These are phyloP conservation scores for Apophysomyces elegans DNA, from an alignment of 371 early-diverging fungal genomes.

Conservation along the genomic window DNA sequence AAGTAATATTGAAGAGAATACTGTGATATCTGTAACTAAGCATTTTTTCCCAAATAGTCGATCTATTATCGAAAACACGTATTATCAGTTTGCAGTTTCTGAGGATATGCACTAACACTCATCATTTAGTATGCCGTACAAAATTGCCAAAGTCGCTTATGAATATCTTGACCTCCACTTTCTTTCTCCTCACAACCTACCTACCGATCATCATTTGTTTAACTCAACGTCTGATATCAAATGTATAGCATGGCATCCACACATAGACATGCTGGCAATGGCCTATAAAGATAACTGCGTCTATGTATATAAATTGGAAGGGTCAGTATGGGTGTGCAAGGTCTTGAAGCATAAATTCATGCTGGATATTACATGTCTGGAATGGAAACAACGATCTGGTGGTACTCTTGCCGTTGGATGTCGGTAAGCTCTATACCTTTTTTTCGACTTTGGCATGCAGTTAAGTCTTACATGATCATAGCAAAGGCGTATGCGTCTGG, in stretches of 20 bases:
- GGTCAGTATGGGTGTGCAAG: slow-evolving; percentile 38
- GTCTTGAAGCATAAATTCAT: slow-evolving; percentile 50
- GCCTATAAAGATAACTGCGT: slow-evolving; percentile 51
- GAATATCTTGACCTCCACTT: neutral
- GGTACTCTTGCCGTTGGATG: slow-evolving; percentile 61
- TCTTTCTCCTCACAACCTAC: neutral
- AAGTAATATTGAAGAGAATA: neutral
- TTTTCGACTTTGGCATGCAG: neutral
- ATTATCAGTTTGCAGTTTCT: neutral
- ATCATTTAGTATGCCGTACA: neutral
- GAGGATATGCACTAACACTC: neutral
- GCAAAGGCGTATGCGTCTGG: slow-evolving; percentile 64
- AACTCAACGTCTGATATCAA: neutral
- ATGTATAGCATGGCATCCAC: slow-evolving; percentile 62
- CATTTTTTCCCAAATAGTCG: neutral
- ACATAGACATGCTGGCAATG: slow-evolving; percentile 52
- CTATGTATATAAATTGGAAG: slow-evolving; percentile 51
- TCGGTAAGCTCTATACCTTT: slow-evolving; percentile 24
- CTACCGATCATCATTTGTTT: slow-evolving; percentile 2
- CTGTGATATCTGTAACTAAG: neutral
- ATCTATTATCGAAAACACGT: slow-evolving; percentile 4
- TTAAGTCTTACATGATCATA: neutral
- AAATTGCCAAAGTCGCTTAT: slow-evolving; percentile 1
- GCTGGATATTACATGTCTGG: slow-evolving; percentile 54
- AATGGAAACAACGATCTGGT: slow-evolving; percentile 55